Evolutionary conservation across 768 basidiomycete genomes (phyloP).

Genomic region (Hypholoma fasciculare): DNA sequence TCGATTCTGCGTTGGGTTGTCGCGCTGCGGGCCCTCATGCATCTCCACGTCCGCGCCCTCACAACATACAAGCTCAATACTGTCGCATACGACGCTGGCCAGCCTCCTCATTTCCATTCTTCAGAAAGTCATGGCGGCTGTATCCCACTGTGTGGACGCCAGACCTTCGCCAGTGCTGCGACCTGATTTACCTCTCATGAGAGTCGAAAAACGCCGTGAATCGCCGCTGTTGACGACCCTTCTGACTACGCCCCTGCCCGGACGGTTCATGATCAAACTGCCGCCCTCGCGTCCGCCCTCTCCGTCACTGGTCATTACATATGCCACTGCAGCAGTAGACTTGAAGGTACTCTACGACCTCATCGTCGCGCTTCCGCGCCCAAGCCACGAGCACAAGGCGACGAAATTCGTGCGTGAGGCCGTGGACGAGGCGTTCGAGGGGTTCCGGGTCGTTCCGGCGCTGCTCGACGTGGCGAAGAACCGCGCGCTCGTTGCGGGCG

Average conservation of each 20-base stretch:
- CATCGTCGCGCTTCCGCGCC: conserved; percentile 60
- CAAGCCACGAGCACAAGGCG: conserved; percentile 44
- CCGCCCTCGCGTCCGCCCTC: conserved; percentile 70
- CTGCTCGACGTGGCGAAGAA: conserved; percentile 52
- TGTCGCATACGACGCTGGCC: conserved; percentile 63
- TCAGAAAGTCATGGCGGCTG: conserved; percentile 73
- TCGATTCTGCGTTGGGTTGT: too few species aligned
- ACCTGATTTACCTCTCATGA: conserved; percentile 32
- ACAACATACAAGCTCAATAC: conserved; percentile 50
- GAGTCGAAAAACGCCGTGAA: conserved; percentile 42
- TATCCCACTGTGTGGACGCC: conserved; percentile 58
- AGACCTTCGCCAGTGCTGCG: conserved; percentile 40
- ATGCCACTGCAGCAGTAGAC: conserved; percentile 53
- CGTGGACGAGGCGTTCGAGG: conserved; percentile 76
- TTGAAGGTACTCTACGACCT: conserved; percentile 63
- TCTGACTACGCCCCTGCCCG: conserved; percentile 54
- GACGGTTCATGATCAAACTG: conserved; percentile 66
- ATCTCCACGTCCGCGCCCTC: conserved; percentile 60
- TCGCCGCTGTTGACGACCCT: conserved; percentile 43
- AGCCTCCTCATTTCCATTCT: conserved; percentile 71
- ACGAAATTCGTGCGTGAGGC: conserved; percentile 72
- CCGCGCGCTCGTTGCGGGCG: conserved; percentile 18
- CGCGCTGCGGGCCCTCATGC: conserved; percentile 57
- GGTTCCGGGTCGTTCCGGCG: conserved; percentile 53
- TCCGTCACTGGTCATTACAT: conserved; percentile 38